Base-by-base conservation (phyloP, 2,329 filamentous ascomycete genomes). In the Sordariomycetes sp. region DNA sequence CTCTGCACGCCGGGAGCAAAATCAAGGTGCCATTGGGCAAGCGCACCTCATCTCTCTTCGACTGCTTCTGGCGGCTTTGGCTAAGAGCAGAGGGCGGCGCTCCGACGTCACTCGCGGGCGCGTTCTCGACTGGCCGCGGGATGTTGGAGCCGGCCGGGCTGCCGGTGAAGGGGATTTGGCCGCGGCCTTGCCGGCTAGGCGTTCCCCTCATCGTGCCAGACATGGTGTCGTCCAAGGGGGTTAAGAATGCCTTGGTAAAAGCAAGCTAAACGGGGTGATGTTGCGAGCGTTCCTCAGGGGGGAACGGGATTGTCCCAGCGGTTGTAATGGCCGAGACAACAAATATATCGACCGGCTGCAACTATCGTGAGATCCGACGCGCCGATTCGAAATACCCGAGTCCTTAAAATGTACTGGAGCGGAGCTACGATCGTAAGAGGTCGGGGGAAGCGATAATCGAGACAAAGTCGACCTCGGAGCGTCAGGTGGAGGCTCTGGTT, bases 41-140 rank as follows among this genome's bases (percentile, higher is more conserved):
- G 77, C 83, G 68, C 79, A 99, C 94, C 88, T 99, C 94, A 86
- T 99, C 94, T 74, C 92, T 87, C 78, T 97, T 97, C 65, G 87
- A 88, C 80, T 97, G 93, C 77, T 97, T 97, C 73, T 94, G 89
- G 69, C 94, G 86, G 74, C 93, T 97, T 66, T 91, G 89, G 75
- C 90, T 97, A 76, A 97, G 82, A 48, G 88, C 86, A 58, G 90
- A 89, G n/a, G n/a, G n/a, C 63, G 70, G 74, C 59, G 73, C 64
- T 14, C 58, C 80, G 61, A 71, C 74, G 65, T 88, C 87, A 74
- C 76, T 83, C 63, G 78, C 76, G 64, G 79, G 74, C 46, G 69
- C 69, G 60, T 79, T 76, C 60, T 72, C 72, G 55, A 88, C 83
- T 53, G 88, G 88, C 66, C 89, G 81, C 65, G 87, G 88, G 68